Percentiles rank a stretch among this genome's conserved stretches.
Evolutionary conservation across 2,329 filamentous ascomycete species (phyloP).

Genomic region (Monosporascus sp.): DNA sequence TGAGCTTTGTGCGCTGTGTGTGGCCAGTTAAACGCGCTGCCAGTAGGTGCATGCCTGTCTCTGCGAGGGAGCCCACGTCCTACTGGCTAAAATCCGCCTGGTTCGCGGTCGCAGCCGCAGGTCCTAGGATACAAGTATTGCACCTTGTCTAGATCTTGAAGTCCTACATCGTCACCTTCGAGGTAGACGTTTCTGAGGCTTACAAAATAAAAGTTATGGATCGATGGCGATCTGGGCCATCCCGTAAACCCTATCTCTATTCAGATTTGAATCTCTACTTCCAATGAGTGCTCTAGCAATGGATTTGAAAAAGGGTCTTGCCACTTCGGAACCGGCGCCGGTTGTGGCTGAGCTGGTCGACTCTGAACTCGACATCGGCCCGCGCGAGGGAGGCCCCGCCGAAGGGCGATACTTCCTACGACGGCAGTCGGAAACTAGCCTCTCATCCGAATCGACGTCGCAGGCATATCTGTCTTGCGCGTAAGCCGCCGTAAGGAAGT

Average conservation of each 20-base stretch:
- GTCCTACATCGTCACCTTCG: slow-evolving; percentile 28
- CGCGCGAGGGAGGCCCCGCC: slow-evolving; percentile 14
- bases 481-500: slow-evolving; percentile 19
- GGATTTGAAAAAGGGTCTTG: slow-evolving; percentile 21
- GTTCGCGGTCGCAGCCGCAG: slow-evolving; percentile 24
- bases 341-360: slow-evolving; percentile 17
- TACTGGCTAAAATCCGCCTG: slow-evolving; percentile 19
- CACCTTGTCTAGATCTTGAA: slow-evolving; percentile 20
- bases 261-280: slow-evolving; percentile 16
- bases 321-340: slow-evolving; percentile 17
- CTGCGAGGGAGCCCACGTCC: slow-evolving; percentile 24
- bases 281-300: slow-evolving; percentile 14
- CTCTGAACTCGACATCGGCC: slow-evolving; percentile 9
- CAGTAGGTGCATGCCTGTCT: slow-evolving; percentile 21
- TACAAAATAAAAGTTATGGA: slow-evolving; percentile 27
- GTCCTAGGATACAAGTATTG: slow-evolving; percentile 27
- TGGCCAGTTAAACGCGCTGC: slow-evolving; percentile 25
- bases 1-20: slow-evolving; percentile 23
- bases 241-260: slow-evolving; percentile 19
- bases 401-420: slow-evolving; percentile 10
- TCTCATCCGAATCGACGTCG: slow-evolving; percentile 17
- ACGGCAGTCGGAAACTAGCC: slow-evolving; percentile 21
- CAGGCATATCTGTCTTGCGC: slow-evolving; percentile 23
- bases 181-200: slow-evolving; percentile 16
- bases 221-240: slow-evolving; percentile 23